phyloP scores from a whole-genome alignment of 2,329 filamentous ascomycete genomes.

The Monilinia fructigena region DNA sequence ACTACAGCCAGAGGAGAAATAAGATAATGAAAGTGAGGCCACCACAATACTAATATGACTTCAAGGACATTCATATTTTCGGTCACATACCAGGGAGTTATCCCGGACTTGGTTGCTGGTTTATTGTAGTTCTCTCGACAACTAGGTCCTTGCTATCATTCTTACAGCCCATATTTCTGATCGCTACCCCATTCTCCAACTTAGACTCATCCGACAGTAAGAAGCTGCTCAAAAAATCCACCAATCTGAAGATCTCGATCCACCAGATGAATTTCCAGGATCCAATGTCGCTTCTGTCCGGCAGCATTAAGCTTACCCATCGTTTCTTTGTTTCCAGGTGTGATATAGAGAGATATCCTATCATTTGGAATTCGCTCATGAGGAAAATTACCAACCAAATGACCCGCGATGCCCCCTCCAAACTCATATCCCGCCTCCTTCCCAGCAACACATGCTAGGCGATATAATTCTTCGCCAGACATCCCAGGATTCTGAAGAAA shows the following conservation, averaged over 20 bases:
- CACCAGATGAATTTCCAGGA: constrained; percentile 45
- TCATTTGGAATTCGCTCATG: background rate
- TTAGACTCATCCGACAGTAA: constrained; percentile 17
- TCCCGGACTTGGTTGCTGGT: background rate
- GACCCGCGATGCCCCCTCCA: background rate
- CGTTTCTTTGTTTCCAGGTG: background rate
- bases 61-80: background rate
- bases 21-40: background rate
- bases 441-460: background rate
- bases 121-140: background rate
- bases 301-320: background rate
- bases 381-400: background rate
- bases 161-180: background rate
- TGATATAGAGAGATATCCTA: background rate
- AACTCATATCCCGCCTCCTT: background rate
- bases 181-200: background rate
- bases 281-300: constrained; percentile 42
- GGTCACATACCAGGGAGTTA: background rate
- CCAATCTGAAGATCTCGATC: constrained; percentile 40
- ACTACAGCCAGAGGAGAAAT: background rate
- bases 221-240: constrained; percentile 42
- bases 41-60: background rate
- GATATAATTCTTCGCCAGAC: background rate
- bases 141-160: background rate
- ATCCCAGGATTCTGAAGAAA: background rate